phyloP scores from a whole-genome alignment of 129 eudicot genomes.

The Pittosporum tobira region DNA sequence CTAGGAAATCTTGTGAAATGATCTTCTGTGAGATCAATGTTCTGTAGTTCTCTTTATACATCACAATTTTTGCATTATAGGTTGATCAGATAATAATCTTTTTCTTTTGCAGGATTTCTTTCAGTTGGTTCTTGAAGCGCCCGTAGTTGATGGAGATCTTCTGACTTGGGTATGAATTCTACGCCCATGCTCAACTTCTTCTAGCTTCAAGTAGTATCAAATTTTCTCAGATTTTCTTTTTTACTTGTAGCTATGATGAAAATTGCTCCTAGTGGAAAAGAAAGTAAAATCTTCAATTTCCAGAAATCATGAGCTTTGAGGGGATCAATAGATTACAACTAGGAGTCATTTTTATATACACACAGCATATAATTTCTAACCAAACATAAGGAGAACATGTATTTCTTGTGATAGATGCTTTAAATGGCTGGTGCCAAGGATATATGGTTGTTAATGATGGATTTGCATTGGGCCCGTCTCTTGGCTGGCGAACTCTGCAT shows the following conservation, averaged over 20 bases:
- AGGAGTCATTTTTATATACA: no score
- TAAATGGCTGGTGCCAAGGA: not conserved
- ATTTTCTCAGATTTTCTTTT: no score
- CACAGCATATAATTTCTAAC: not conserved
- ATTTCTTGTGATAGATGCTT: not conserved
- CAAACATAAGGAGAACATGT: not conserved
- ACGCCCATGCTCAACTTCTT: conserved; percentile 1
- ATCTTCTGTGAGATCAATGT: not conserved
- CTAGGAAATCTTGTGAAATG: not conserved
- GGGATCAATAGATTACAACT: not conserved
- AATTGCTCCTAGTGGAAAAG: no score
- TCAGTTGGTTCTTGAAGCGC: conserved; percentile 66
- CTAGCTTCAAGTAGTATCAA: not conserved
- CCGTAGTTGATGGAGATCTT: conserved; percentile 88
- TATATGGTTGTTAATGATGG: not conserved
- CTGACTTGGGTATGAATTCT: conserved; percentile 59
- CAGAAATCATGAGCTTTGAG: not conserved
- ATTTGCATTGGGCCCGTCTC: not conserved
- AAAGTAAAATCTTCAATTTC: not conserved
- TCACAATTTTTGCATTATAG: conserved; percentile 2
- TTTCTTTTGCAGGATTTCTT: conserved; percentile 71
- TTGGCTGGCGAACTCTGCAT: not conserved
- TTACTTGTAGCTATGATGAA: no score
- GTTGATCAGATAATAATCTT: conserved; percentile 6
- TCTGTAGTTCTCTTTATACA: not conserved